These are phyloP conservation scores for Beauveria scarabaeidicola DNA, from an alignment of 2,329 filamentous ascomycete species.

Conservation along the genomic window DNA sequence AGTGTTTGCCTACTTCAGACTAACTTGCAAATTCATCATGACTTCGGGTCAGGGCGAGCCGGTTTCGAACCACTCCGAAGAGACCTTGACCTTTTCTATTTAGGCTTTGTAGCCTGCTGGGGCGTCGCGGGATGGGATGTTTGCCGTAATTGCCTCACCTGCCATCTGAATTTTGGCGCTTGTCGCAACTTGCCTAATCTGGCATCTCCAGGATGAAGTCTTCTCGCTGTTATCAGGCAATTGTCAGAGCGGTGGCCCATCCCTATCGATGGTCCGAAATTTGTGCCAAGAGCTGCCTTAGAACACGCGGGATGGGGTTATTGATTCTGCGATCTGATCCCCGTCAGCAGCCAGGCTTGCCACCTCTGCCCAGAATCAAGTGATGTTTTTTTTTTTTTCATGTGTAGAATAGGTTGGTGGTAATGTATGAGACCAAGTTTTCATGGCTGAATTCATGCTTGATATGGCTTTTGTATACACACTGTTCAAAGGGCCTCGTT, in stretches of 20 bases:
- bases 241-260: background rate
- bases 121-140: background rate
- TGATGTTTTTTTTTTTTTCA: no score
- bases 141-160: background rate
- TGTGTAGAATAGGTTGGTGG: no score
- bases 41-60: background rate
- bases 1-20: constrained; percentile 14
- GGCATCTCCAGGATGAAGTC: background rate
- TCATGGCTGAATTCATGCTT: no score
- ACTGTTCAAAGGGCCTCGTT: no score
- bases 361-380: background rate
- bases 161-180: background rate
- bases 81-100: background rate
- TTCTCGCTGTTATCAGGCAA: background rate
- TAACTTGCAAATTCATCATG: constrained; percentile 1
- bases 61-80: background rate
- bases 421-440: no score
- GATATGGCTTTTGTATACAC: no score
- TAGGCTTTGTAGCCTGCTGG: background rate
- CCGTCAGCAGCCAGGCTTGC: no score
- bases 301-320: no score
- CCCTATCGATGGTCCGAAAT: no score
- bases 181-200: background rate
- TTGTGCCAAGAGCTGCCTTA: no score
- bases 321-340: no score